These are phyloP conservation scores for Marchantia polymorpha DNA, from an alignment of 225 moss, liverwort and hornwort species.

Conservation along the genomic window DNA sequence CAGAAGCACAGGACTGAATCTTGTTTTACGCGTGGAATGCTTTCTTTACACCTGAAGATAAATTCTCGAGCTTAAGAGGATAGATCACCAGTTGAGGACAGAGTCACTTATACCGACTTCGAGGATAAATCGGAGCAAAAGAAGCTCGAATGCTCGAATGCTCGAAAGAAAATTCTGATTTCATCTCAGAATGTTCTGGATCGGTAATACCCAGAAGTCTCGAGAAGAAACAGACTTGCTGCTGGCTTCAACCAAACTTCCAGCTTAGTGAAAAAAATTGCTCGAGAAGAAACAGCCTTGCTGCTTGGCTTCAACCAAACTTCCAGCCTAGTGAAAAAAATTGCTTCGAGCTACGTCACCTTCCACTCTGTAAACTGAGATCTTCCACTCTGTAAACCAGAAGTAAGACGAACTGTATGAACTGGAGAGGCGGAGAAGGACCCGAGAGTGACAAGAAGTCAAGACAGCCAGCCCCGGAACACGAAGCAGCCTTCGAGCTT, in stretches of 20 bases:
- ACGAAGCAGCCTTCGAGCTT: too few relatives aligned
- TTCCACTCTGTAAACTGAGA: too few relatives aligned
- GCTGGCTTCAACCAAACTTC: background rate
- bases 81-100: background rate
- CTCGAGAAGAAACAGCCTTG: background rate
- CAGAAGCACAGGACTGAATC: background rate
- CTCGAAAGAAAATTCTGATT: background rate
- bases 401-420: too few relatives aligned
- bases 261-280: background rate
- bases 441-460: too few relatives aligned
- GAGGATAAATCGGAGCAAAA: too few relatives aligned
- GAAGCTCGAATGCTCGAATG: background rate
- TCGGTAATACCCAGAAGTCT: background rate
- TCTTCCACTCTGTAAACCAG: too few relatives aligned
- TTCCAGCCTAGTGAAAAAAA: background rate
- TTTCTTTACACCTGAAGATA: slow-evolving; percentile 1
- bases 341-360: too few relatives aligned
- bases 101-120: background rate
- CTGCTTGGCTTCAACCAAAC: background rate
- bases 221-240: background rate
- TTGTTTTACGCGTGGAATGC: background rate
- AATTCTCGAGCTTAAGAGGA: background rate
- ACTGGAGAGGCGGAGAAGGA: too few relatives aligned
- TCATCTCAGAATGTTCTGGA: too few relatives aligned
- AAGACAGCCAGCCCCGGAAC: too few relatives aligned